Base-by-base conservation (phyloP, 129 eudicot species). In the Lactuca saligna region DNA sequence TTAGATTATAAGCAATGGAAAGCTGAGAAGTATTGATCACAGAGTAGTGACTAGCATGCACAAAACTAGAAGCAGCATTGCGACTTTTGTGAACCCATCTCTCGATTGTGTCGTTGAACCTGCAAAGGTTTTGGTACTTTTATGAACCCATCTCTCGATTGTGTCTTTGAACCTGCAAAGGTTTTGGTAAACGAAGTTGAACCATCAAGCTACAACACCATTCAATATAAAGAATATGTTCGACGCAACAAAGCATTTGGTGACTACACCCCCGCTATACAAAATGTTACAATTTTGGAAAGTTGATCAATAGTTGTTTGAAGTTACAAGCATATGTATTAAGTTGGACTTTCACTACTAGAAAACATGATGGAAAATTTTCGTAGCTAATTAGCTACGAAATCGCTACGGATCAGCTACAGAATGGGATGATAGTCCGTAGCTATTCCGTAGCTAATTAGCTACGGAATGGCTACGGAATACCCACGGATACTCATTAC, bases 1-100 rank as follows among this genome's bases (percentile, higher is more conserved):
- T 42, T 63, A 85, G 96, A 76, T 88, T 51, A 80, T 88, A 10
- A 85, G 91, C 59, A 88, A 88, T 38, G 89, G 91, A 38, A 83
- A 73, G 78, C 35, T 88, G n/a, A 78, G 13, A 57, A 88, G 96
- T 67, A 72, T 69, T 7, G 84, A 83, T 41, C 96, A 88, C 68
- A 68, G 91, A 32, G 91, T 73, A 6, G 89, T 88, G 66, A 83
- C 88, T 29, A 81, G 79, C 72, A 17, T 61, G 33, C 61, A 76
- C 6, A 37, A 75, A 58, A 33, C 68, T 0, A 76, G 91, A 48
- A 79, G 66, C 20, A 78, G 74, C 59, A 77, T 84, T 34, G 91
- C 82, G 8, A 74, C 72, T 6, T 79, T 83, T 66, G 73, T 88
- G 13, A 74, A 71, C 55, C 91, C 96, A 7, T 35, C 76, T 4